Base-by-base conservation (phyloP, 1,139 yeast genomes). In the Pneumocystis murina region DNA sequence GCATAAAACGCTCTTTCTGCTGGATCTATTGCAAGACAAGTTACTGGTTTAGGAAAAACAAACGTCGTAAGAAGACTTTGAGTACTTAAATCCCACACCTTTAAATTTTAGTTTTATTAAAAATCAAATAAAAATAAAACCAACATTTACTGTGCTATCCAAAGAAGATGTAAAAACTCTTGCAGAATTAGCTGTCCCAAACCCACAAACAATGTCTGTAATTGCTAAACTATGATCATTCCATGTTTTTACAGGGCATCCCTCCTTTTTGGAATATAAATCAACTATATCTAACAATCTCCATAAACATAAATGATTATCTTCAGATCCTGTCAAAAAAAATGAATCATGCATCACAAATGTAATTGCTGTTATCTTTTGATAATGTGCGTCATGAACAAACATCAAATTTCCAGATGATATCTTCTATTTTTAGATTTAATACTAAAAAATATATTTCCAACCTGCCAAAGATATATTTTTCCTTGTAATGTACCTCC, bases 381-480 rank as follows among this genome's bases (percentile, higher is more conserved):
- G 97, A 74, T 89, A 92, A 75, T 92, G 98, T 0, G 89, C 86
- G 62, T 88, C 92, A 70, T 83, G 83, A 10, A 84, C 92, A 67
- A 82, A 79, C 48, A 91, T 70, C 65, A 92, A 77, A 61, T 83
- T 76, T 0, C 98, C 97, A 3, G 94, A 85, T n/a, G 79, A 73
- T 63, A 89, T 71, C 69, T 88, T 14, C 17, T n/a, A 28, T 28
- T 20, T 24, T 8, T 14, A 35, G 10, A 55, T 43, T 20, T 36
- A 24, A 30, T 57, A 43, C 10, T n/a, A 5, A 8, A 6, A 8
- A 36, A 36, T 28, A 20, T 33, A n/a, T 6, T 57, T 20, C 59
- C 3, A 24, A 65, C 67, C 61, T 68, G 96, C 97, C 98, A 92
- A 3, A 91, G 73, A 71, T 86, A 87, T 30, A 92, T 69, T 70